A percentile compares a stretch with the other conserved stretches of the same genome.
Conservation (phyloP, 305 asterid genomes). For the Fraxinus angustifolia region DNA sequence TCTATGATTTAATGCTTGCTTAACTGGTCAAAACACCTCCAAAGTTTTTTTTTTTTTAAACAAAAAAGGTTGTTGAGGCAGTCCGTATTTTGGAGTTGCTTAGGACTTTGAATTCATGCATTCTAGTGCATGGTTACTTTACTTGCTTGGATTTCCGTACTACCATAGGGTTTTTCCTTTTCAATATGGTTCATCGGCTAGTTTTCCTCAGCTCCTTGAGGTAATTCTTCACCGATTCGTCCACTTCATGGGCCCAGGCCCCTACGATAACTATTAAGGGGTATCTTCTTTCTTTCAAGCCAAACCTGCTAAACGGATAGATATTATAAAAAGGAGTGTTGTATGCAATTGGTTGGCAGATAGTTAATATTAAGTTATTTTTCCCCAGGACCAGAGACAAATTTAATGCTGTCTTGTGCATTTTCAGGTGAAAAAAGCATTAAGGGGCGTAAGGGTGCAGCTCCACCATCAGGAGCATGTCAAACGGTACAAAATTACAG, state of each 20-base stretch:
- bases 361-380: neutral
- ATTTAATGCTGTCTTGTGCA: neutral
- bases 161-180: neutral
- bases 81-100: neutral
- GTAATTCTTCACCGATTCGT: neutral
- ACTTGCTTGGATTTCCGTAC: neutral
- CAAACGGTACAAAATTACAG: conserved; percentile 45
- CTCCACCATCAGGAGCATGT: conserved; percentile 22
- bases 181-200: neutral
- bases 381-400: neutral
- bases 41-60: neutral
- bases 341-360: neutral
- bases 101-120: neutral
- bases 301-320: neutral
- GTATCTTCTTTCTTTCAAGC: neutral
- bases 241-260: neutral
- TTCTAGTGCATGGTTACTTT: neutral
- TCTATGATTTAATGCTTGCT: neutral
- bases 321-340: neutral
- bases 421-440: conserved; percentile 45
- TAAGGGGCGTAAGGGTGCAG: conserved; percentile 56
- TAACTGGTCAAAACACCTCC: neutral
- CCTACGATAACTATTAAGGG: neutral
- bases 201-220: neutral
- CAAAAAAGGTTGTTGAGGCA: neutral